These are phyloP conservation scores for Irpex sp. DNA, from an alignment of 1,284 basidiomycete genomes.

Conservation along the genomic window DNA sequence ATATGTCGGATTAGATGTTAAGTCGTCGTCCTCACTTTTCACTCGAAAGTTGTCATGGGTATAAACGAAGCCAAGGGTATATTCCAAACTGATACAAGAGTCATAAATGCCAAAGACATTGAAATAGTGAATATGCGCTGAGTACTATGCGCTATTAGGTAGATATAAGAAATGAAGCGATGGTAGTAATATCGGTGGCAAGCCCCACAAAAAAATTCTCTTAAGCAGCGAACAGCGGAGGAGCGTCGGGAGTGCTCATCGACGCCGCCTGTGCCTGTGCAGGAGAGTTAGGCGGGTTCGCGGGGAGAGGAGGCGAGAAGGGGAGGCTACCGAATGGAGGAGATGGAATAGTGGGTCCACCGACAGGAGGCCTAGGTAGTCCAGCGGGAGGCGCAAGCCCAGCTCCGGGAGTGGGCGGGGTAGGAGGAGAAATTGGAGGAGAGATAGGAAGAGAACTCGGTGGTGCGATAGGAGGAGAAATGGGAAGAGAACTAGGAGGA, in stretches of 20 bases:
- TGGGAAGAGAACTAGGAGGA: neutral
- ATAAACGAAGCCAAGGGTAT: too few relatives aligned
- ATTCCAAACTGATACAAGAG: neutral
- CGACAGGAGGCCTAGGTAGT: neutral
- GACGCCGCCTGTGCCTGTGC: constrained; percentile 3
- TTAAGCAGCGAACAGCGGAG: neutral
- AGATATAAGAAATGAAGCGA: neutral
- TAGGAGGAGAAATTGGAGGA: neutral
- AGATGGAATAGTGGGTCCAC: neutral
- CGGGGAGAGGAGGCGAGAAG: constrained; percentile 19
- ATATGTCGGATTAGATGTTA: too few relatives aligned
- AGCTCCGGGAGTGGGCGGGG: too few relatives aligned
- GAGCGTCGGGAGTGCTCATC: neutral
- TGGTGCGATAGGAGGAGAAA: neutral
- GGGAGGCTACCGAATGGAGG: neutral
- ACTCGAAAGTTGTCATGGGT: too few relatives aligned
- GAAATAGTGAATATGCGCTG: neutral
- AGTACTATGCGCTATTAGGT: neutral
- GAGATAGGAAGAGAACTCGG: neutral
- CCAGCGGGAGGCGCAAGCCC: neutral
- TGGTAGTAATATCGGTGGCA: too few relatives aligned
- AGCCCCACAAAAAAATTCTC: too few relatives aligned
- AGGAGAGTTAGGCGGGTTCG: constrained; percentile 22
- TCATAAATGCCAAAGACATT: neutral
- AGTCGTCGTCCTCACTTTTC: too few relatives aligned